Percentiles rank a stretch among this genome's conserved stretches.
These are phyloP conservation scores for Clitopilus passeckerianus DNA, from an alignment of 768 basidiomycete species.

Conservation along the genomic window DNA sequence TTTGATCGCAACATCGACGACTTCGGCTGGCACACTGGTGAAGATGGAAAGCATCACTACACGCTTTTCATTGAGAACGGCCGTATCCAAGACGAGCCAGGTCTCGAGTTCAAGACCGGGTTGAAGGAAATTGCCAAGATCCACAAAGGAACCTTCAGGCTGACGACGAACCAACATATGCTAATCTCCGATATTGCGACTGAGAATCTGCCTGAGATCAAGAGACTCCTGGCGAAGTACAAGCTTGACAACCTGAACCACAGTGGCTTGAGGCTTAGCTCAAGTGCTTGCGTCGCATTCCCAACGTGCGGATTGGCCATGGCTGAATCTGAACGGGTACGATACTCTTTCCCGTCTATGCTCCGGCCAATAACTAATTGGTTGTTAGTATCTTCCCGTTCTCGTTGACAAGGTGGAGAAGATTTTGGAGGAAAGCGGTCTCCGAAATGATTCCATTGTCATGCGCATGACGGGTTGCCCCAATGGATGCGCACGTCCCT, in stretches of 20 bases:
- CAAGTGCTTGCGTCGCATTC: slow-evolving; percentile 96
- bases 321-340: slow-evolving; percentile 51
- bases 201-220: slow-evolving; percentile 73
- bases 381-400: slow-evolving; percentile 76
- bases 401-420: slow-evolving; percentile 93
- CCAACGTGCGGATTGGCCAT: slow-evolving; percentile 81
- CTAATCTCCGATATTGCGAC: slow-evolving; percentile 78
- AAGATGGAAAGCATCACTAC: slow-evolving; percentile 88
- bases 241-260: slow-evolving; percentile 85
- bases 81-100: slow-evolving; percentile 92
- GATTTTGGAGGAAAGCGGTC: slow-evolving; percentile 89
- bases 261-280: slow-evolving; percentile 77
- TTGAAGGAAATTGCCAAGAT: slow-evolving; percentile 89
- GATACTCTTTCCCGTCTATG: slow-evolving; percentile 11
- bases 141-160: slow-evolving; percentile 90
- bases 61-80: slow-evolving; percentile 97
- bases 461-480: slow-evolving; percentile 99
- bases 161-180: slow-evolving; percentile 95
- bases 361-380: not conserved
- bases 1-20: slow-evolving; percentile 92
- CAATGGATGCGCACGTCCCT: slow-evolving; percentile 91
- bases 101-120: slow-evolving; percentile 87
- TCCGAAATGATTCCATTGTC: slow-evolving; percentile 91
- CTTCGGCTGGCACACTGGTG: slow-evolving; percentile 88
- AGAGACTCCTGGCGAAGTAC: slow-evolving; percentile 74